Conservation (phyloP, 345 rosid genomes). For the Adansonia digitata region DNA sequence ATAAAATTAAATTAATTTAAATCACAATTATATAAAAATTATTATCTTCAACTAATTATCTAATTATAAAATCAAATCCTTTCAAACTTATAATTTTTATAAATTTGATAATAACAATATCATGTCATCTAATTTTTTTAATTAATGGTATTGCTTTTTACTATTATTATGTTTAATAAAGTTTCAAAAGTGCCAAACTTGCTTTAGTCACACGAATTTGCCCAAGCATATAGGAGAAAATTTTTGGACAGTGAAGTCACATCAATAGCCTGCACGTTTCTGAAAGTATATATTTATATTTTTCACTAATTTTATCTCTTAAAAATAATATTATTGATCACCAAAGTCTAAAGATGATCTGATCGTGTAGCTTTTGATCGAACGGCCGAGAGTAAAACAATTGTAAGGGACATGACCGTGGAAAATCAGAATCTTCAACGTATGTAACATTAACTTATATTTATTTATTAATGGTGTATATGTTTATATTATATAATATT, state of each 20-base stretch:
- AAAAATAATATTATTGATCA: background rate
- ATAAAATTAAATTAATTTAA: too few species aligned
- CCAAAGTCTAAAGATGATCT: background rate
- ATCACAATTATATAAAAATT: too few species aligned
- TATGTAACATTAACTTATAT: background rate
- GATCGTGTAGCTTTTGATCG: background rate
- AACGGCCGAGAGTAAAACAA: background rate
- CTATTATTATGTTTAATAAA: background rate
- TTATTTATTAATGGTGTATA: too few species aligned
- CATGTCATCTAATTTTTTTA: too few species aligned
- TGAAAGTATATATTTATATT: background rate
- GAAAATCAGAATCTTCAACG: background rate
- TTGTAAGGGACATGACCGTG: background rate
- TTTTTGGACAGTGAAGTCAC: background rate
- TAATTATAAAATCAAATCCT: too few species aligned
- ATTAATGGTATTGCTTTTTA: background rate
- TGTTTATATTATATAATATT: too few species aligned
- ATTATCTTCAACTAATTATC: too few species aligned
- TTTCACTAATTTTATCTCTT: background rate
- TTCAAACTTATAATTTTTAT: too few species aligned
- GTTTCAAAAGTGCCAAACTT: background rate
- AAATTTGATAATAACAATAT: too few species aligned
- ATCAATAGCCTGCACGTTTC: background rate
- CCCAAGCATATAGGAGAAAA: background rate
- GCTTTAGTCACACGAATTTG: background rate